phyloP scores from a whole-genome alignment of 2,329 filamentous ascomycete genomes.

The Penicillium griseofulvum region DNA sequence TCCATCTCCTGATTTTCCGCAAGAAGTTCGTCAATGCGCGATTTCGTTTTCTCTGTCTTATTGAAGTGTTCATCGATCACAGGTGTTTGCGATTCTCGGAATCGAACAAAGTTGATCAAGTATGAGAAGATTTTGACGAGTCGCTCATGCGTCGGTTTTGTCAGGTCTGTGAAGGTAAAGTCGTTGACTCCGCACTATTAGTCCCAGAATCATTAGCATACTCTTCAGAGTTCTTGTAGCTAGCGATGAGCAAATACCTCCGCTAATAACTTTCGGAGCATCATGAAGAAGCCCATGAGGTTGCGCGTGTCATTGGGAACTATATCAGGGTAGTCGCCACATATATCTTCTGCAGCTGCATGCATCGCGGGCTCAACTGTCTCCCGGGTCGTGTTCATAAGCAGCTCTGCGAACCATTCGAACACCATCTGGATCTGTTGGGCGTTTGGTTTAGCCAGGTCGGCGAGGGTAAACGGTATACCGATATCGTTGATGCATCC shows the following conservation, averaged over 20 bases:
- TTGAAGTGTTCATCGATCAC: slow-evolving; percentile 94
- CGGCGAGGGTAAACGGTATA: slow-evolving; percentile 78
- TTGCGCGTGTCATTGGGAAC: slow-evolving; percentile 85
- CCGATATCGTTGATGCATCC: slow-evolving; percentile 97
- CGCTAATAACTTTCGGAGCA: slow-evolving; percentile 71
- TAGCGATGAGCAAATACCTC: slow-evolving; percentile 47
- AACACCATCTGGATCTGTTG: slow-evolving; percentile 96
- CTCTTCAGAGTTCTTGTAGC: background rate
- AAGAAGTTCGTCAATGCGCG: slow-evolving; percentile 81
- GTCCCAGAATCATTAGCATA: background rate
- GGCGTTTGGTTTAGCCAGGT: slow-evolving; percentile 90
- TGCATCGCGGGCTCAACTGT: slow-evolving; percentile 94
- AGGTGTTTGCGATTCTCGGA: slow-evolving; percentile 85
- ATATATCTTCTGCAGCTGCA: slow-evolving; percentile 83
- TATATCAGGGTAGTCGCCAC: slow-evolving; percentile 78
- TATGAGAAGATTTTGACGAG: slow-evolving; percentile 95
- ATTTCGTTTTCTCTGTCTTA: slow-evolving; percentile 80
- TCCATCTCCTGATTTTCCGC: slow-evolving; percentile 85
- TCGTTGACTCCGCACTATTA: slow-evolving; percentile 81
- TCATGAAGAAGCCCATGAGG: slow-evolving; percentile 92
- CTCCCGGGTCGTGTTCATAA: slow-evolving; percentile 90
- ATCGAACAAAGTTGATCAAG: slow-evolving; percentile 97
- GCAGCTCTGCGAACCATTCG: slow-evolving; percentile 92
- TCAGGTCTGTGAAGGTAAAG: slow-evolving; percentile 89
- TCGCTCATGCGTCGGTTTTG: slow-evolving; percentile 84